Conservation (phyloP, 164 flowering plant genomes). For the Berberis thunbergii region DNA sequence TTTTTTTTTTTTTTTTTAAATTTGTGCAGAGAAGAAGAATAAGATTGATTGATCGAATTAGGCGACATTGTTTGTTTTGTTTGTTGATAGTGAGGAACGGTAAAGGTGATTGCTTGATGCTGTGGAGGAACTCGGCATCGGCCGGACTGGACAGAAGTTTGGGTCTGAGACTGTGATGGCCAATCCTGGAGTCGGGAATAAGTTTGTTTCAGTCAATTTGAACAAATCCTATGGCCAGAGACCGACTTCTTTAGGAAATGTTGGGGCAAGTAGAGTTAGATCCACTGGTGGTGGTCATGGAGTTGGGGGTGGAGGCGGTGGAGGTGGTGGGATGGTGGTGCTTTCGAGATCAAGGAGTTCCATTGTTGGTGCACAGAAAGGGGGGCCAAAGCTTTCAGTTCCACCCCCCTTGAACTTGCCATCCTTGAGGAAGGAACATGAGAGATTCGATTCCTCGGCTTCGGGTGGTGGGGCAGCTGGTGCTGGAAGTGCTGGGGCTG, state of each 20-base stretch:
- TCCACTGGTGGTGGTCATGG: slow-evolving; percentile 16
- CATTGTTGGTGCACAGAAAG: slow-evolving; percentile 30
- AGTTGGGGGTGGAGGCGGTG: slow-evolving; percentile 30
- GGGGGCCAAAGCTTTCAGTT: slow-evolving; percentile 73
- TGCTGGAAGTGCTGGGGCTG: slow-evolving; percentile 45
- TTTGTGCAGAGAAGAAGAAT: no score
- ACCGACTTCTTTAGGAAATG: slow-evolving; percentile 13
- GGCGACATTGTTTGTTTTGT: no score
- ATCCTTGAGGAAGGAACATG: slow-evolving; percentile 83
- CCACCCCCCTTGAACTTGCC: slow-evolving; percentile 99
- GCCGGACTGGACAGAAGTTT: slow-evolving; percentile 10
- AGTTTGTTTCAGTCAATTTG: slow-evolving; percentile 87
- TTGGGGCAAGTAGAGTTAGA: slow-evolving; percentile 24
- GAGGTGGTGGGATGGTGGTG: slow-evolving; percentile 84
- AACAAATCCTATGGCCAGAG: slow-evolving; percentile 84
- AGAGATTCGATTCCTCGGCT: slow-evolving; percentile 56
- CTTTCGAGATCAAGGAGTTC: slow-evolving; percentile 55
- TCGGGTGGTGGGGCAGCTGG: slow-evolving; percentile 38
- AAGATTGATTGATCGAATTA: no score
- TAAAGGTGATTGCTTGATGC: slow-evolving; percentile 38
- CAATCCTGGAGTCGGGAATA: slow-evolving; percentile 72
- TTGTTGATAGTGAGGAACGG: neutral
- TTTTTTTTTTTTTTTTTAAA: no score
- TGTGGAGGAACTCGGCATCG: slow-evolving; percentile 24
- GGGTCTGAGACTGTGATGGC: slow-evolving; percentile 49